Conservation (phyloP, 805 yeast species). For the Torulaspora quercuum region DNA sequence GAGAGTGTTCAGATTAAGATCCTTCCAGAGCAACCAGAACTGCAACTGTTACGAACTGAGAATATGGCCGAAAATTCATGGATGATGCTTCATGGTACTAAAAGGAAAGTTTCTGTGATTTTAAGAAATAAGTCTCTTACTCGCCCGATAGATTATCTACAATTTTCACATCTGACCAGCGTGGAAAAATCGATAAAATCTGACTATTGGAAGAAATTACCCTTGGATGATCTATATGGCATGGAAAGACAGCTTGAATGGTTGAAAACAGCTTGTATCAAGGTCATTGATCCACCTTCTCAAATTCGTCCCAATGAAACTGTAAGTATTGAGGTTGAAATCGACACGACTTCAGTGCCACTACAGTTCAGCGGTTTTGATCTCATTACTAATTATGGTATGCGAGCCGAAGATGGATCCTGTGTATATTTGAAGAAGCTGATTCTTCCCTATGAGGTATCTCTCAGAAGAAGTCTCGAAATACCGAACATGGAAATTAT, state of each 20-base stretch:
- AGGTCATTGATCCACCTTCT: slow-evolving; percentile 19
- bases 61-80: slow-evolving; percentile 26
- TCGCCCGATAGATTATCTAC: slow-evolving; percentile 26
- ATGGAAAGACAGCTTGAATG: slow-evolving; percentile 28
- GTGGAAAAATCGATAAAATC: slow-evolving; percentile 25
- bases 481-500: slow-evolving; percentile 73
- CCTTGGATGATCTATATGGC: slow-evolving; percentile 30
- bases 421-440: slow-evolving; percentile 26
- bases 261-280: slow-evolving; percentile 24
- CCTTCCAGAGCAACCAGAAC: slow-evolving; percentile 32
- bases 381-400: slow-evolving; percentile 31
- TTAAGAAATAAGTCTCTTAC: slow-evolving; percentile 31
- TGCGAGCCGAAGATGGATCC: slow-evolving; percentile 16
- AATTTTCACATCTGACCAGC: slow-evolving; percentile 24
- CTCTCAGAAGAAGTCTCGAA: slow-evolving; percentile 53
- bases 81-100: slow-evolving; percentile 36
- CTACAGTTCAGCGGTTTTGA: slow-evolving; percentile 25
- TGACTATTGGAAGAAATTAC: slow-evolving; percentile 32
- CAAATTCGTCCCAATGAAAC: slow-evolving; percentile 26
- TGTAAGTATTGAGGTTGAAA: slow-evolving; percentile 23
- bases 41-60: slow-evolving; percentile 28
- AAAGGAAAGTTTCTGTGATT: slow-evolving; percentile 19
- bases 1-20: slow-evolving; percentile 19
- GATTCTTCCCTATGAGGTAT: slow-evolving; percentile 30
- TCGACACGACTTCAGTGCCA: slow-evolving; percentile 27